Evolutionary conservation across 2,329 filamentous ascomycete genomes (phyloP), one percentile per base, ranked within the genome.

Genomic region (Drechslerella dactyloides): DNA sequence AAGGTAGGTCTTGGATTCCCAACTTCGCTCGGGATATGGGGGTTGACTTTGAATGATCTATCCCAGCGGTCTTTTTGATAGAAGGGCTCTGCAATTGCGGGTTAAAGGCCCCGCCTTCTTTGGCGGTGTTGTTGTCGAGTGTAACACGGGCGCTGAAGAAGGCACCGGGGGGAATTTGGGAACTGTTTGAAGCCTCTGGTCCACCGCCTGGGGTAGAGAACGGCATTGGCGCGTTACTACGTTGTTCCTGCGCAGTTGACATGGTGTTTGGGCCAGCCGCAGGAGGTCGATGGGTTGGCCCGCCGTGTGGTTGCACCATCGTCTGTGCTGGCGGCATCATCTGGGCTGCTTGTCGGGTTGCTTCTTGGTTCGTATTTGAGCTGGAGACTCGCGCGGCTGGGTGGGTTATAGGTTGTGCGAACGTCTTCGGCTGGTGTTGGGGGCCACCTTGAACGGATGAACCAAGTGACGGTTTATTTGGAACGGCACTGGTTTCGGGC

Each of bases 41-140:
- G 2, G 76, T 76, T 24, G 76, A 77, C 40, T 76, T 77, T 5
- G 72, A 73, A 48, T 76, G 75, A 58, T 77, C 76, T 21, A 76
- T 76, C 13, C 76, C 75, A n/a, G 73, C 68, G 4, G 75, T 75
- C 17, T 76, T 70, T 55, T 76, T 75, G 23, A 77, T 76, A 17
- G 69, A 73, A 6, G 75, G 74, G 30, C 75, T 76, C 68, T 75
- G 74, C 11, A 74, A 62, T 27, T 76, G 75, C 1, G 75, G 75
- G 42, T 77, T 76, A 27, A 77, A 76, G 40, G 54, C 69, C 17
- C 50, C 53, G 0, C 73, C 65, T 17, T 75, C 74, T 35, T 73
- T 73, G 37, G 68, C 69, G 10, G 73, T 54, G 23, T 69, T 57
- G 44, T 75, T 74, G 8, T 73, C 63, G 13, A 76, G 56, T 8